Evolutionary conservation across 2,329 filamentous ascomycete genomes (phyloP).

Genomic region (Botryotinia calthae): DNA sequence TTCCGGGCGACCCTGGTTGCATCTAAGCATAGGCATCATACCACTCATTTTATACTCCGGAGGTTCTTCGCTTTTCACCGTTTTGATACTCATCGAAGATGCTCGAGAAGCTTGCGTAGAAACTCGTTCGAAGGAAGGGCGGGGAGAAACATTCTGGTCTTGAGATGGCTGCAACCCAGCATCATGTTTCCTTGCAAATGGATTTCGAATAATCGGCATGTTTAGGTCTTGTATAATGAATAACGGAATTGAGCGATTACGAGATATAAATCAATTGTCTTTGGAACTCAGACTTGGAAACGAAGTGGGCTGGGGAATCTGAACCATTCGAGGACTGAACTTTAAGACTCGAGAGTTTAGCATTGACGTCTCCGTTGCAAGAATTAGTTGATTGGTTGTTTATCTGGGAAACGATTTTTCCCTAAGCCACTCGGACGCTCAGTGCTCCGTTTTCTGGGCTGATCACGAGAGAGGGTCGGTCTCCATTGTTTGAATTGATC

Average conservation of each 20-base stretch:
- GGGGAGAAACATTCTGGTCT: slow-evolving; percentile 50
- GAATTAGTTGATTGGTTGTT: slow-evolving; percentile 13
- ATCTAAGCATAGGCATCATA: slow-evolving; percentile 44
- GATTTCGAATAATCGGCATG: slow-evolving; percentile 52
- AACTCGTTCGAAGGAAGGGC: slow-evolving; percentile 58
- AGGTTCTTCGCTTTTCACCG: slow-evolving; percentile 59
- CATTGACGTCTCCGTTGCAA: slow-evolving; percentile 5
- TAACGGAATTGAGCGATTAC: not conserved
- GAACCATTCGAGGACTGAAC: not conserved
- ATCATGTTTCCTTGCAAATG: slow-evolving; percentile 60
- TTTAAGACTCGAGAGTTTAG: slow-evolving; percentile 1
- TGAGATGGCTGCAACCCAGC: slow-evolving; percentile 29
- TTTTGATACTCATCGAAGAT: slow-evolving; percentile 60
- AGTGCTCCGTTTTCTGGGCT: slow-evolving; percentile 15
- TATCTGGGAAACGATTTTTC: slow-evolving; percentile 3
- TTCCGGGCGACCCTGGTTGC: not conserved
- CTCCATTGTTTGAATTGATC: not conserved
- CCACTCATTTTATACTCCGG: slow-evolving; percentile 80
- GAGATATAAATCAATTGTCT: slow-evolving; percentile 16
- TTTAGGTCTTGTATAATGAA: not conserved
- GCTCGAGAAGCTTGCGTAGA: slow-evolving; percentile 62
- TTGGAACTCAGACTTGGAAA: not conserved
- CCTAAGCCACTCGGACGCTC: slow-evolving; percentile 20
- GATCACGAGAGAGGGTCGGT: slow-evolving; percentile 16
- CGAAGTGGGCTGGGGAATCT: not conserved